Evolutionary conservation across 495 filamentous ascomycete genomes (phyloP).

Genomic region (Astrothelium macrocarpum): DNA sequence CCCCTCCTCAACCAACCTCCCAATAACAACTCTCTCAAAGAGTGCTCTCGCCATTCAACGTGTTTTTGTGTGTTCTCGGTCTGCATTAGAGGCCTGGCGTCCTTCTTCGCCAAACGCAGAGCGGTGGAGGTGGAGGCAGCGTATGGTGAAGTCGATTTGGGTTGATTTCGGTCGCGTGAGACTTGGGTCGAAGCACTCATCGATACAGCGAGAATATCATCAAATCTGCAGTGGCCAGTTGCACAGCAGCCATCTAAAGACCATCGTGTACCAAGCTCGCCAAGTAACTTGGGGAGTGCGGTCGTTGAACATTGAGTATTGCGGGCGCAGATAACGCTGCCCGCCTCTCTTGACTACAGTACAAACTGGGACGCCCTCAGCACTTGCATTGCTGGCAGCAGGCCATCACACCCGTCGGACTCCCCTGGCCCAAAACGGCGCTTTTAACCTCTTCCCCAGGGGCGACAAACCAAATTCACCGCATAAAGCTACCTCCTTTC

Average conservation of each 20-base stretch:
- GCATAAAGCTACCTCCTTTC: background rate
- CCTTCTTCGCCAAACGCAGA: background rate
- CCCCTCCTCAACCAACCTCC: background rate
- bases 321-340: background rate
- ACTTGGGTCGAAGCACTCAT: background rate
- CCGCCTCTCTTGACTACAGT: background rate
- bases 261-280: background rate
- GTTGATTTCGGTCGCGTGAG: background rate
- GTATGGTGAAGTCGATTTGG: background rate
- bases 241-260: background rate
- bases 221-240: conserved; percentile 2
- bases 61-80: conserved; percentile 1
- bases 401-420: background rate
- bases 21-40: background rate
- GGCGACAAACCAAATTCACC: background rate
- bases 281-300: background rate
- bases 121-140: background rate
- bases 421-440: background rate
- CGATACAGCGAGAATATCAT: conserved; percentile 7
- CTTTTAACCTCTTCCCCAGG: background rate
- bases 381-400: background rate
- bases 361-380: background rate
- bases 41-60: background rate
- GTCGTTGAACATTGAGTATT: conserved; percentile 4
- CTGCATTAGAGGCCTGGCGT: conserved; percentile 1